These are phyloP conservation scores for Penicillium pancosmium DNA, from an alignment of 495 filamentous ascomycete genomes.

Conservation along the genomic window DNA sequence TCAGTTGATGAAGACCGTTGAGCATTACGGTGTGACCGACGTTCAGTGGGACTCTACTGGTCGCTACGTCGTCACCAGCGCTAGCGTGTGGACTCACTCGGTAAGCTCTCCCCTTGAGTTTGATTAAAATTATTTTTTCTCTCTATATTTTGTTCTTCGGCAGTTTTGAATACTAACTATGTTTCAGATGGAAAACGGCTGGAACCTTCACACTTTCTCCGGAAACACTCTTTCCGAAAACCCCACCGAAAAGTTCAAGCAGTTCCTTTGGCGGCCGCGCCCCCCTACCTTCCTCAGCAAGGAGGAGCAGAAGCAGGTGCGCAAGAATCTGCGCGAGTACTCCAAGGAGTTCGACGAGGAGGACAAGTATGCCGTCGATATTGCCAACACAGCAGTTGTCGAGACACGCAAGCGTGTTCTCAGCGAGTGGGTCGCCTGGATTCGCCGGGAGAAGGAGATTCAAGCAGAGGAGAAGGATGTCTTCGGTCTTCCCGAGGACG, in stretches of 20 bases:
- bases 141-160: not conserved
- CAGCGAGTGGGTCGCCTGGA: constrained; percentile 89
- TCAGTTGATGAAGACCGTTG: constrained; percentile 85
- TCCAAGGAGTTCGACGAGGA: constrained; percentile 92
- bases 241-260: constrained; percentile 95
- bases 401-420: constrained; percentile 82
- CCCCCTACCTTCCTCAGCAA: constrained; percentile 85
- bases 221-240: constrained; percentile 89
- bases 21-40: constrained; percentile 97
- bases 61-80: constrained; percentile 88
- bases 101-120: constrained; percentile 57
- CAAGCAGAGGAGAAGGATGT: constrained; percentile 69
- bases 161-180: constrained; percentile 37
- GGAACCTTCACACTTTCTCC: constrained; percentile 96
- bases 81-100: constrained; percentile 90
- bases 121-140: not conserved
- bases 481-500: constrained; percentile 66
- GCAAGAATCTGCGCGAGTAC: constrained; percentile 98
- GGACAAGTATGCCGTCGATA: constrained; percentile 86
- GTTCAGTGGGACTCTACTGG: constrained; percentile 98
- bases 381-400: constrained; percentile 89
- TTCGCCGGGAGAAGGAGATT: constrained; percentile 72
- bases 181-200: constrained; percentile 94
- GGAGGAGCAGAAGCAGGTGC: constrained; percentile 95
- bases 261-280: constrained; percentile 91